These are phyloP conservation scores for Metschnikowia amazonensis DNA, from an alignment of 805 yeast genomes.

Conservation along the genomic window DNA sequence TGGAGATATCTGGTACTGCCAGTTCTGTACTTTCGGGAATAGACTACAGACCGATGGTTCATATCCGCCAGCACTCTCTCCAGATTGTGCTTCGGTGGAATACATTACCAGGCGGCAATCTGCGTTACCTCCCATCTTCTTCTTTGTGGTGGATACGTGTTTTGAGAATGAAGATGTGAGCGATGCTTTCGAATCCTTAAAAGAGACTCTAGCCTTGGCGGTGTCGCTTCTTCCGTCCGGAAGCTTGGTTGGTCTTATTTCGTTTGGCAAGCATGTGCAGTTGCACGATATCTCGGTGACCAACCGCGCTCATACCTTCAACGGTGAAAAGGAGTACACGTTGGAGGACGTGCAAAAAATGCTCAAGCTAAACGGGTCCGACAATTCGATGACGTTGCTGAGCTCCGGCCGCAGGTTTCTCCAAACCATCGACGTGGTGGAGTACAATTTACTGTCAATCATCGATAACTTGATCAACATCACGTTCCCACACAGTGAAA, in stretches of 20 bases:
- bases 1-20: conserved; percentile 49
- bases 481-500: conserved; percentile 42
- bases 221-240: conserved; percentile 50
- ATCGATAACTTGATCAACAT: conserved; percentile 49
- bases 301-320: conserved; percentile 38
- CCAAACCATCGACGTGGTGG: conserved; percentile 46
- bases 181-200: conserved; percentile 40
- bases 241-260: conserved; percentile 53
- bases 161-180: conserved; percentile 48
- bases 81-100: conserved; percentile 45
- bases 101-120: conserved; percentile 40
- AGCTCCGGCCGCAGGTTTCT: conserved; percentile 33
- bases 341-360: conserved; percentile 43
- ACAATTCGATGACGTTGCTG: conserved; percentile 8
- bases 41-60: conserved; percentile 32
- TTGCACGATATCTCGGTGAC: conserved; percentile 47
- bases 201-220: conserved; percentile 45
- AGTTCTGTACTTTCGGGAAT: conserved; percentile 50
- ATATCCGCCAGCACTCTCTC: conserved; percentile 26
- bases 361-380: conserved; percentile 41
- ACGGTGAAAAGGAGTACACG: conserved; percentile 52
- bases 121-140: conserved; percentile 45
- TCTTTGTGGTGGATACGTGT: conserved; percentile 58
- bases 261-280: conserved; percentile 58
- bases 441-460: conserved; percentile 47